These are phyloP conservation scores for Exophiala oligosperma DNA, from an alignment of 2,329 filamentous ascomycete species.

Conservation along the genomic window DNA sequence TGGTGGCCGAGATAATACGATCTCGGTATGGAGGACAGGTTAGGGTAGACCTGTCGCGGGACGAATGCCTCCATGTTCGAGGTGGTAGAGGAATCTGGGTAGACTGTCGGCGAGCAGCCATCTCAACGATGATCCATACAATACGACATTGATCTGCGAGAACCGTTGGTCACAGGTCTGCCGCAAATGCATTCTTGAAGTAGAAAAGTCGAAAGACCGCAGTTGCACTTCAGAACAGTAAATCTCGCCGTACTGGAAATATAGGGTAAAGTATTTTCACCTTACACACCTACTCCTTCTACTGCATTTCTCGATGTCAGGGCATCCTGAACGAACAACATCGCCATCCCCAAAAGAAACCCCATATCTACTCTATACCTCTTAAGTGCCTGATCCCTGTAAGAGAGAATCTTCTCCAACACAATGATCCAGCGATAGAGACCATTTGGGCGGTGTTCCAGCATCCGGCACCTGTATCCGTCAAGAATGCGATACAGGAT, in stretches of 20 bases:
- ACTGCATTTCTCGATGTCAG: too few species aligned
- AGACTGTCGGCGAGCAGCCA: slow-evolving; percentile 5
- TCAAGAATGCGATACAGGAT: not conserved
- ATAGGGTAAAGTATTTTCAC: not conserved
- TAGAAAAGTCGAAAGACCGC: not conserved
- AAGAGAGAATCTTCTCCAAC: too few species aligned
- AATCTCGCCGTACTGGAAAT: not conserved
- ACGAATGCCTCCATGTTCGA: slow-evolving; percentile 57
- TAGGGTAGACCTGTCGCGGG: slow-evolving; percentile 71
- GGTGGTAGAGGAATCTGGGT: not conserved
- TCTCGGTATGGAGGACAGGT: slow-evolving; percentile 73
- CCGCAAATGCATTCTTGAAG: too few species aligned
- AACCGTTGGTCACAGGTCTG: too few species aligned
- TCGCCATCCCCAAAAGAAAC: not conserved
- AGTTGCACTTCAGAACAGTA: not conserved
- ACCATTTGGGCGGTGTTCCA: not conserved
- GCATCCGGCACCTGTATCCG: slow-evolving; percentile 1
- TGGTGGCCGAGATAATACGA: slow-evolving; percentile 97
- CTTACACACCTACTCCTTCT: too few species aligned
- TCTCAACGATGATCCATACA: not conserved
- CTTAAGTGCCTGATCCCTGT: too few species aligned
- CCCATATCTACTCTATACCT: not conserved
- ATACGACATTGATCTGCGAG: too few species aligned
- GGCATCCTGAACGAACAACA: too few species aligned
- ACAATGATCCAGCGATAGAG: not conserved